phyloP scores from a whole-genome alignment of 108 stramenopile genomes.

The Skeletonema tropicum region DNA sequence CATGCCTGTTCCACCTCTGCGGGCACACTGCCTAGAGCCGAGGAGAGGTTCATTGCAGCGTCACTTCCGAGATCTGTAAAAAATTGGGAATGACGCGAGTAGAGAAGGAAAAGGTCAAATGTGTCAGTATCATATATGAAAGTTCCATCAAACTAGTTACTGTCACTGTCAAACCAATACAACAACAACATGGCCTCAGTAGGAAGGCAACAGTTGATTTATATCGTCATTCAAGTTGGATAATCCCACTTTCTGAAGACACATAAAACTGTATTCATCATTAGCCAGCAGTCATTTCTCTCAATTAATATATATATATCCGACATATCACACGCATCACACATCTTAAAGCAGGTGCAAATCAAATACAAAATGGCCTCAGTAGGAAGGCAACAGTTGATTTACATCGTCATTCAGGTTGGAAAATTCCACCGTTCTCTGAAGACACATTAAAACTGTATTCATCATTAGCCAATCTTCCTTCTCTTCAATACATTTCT shows the following conservation, averaged over 20 bases:
- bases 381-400: slow-evolving; percentile 11
- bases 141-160: background rate
- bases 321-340: too few species aligned
- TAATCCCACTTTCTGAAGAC: background rate
- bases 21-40: slow-evolving; percentile 58
- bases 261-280: slow-evolving; percentile 9
- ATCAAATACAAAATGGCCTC: background rate
- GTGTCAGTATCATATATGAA: background rate
- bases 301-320: too few species aligned
- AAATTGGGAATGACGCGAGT: background rate
- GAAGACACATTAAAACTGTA: slow-evolving; percentile 8
- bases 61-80: slow-evolving; percentile 76
- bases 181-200: slow-evolving; percentile 5
- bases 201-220: slow-evolving; percentile 13
- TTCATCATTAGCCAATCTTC: background rate
- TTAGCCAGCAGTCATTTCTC: background rate
- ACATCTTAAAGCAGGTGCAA: too few species aligned
- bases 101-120: background rate
- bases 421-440: background rate
- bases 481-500: background rate
- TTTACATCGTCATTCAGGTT: slow-evolving; percentile 5
- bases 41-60: slow-evolving; percentile 63
- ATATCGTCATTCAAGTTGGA: slow-evolving; percentile 5
- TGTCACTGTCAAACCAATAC: background rate
- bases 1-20: slow-evolving; percentile 59